These are phyloP conservation scores for Epichloe hybrida DNA, from an alignment of 2,329 filamentous ascomycete genomes.

Conservation along the genomic window DNA sequence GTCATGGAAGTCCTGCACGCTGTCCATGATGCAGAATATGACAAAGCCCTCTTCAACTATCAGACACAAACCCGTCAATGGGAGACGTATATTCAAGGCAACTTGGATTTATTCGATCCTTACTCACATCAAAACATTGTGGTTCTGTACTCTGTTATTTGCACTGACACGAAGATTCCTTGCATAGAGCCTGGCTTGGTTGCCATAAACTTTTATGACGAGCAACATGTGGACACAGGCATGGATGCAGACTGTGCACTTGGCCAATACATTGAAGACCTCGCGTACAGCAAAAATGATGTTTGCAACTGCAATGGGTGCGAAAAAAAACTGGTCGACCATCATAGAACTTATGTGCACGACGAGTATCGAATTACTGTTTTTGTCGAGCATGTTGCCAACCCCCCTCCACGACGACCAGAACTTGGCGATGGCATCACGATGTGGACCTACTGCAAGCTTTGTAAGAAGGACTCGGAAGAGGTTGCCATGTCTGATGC, in stretches of 20 bases:
- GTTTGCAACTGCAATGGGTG: conserved; percentile 74
- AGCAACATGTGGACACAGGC: conserved; percentile 61
- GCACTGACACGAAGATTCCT: conserved; percentile 83
- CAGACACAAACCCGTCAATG: conserved; percentile 89
- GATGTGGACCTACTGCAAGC: conserved; percentile 96
- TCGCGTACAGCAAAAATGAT: conserved; percentile 64
- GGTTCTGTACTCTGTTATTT: conserved; percentile 85
- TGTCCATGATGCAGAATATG: conserved; percentile 92
- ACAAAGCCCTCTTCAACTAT: conserved; percentile 88
- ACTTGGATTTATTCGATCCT: conserved; percentile 81
- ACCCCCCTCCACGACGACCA: conserved; percentile 23
- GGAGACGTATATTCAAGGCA: conserved; percentile 88
- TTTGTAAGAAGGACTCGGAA: conserved; percentile 81
- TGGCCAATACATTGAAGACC: conserved; percentile 87
- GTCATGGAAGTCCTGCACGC: conserved; percentile 90
- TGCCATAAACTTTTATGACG: conserved; percentile 85
- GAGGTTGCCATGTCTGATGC: conserved; percentile 83
- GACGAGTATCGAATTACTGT: conserved; percentile 88
- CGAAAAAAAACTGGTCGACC: conserved; percentile 80
- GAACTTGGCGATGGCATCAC: conserved; percentile 54
- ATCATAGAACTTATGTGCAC: conserved; percentile 94
- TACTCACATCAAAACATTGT: conserved; percentile 95
- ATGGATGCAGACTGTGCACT: conserved; percentile 81
- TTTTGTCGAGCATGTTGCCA: conserved; percentile 54
- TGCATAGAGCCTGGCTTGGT: conserved; percentile 86